phyloP scores from a whole-genome alignment of 2,329 filamentous ascomycete species.

The Grosmannia clavigera region DNA sequence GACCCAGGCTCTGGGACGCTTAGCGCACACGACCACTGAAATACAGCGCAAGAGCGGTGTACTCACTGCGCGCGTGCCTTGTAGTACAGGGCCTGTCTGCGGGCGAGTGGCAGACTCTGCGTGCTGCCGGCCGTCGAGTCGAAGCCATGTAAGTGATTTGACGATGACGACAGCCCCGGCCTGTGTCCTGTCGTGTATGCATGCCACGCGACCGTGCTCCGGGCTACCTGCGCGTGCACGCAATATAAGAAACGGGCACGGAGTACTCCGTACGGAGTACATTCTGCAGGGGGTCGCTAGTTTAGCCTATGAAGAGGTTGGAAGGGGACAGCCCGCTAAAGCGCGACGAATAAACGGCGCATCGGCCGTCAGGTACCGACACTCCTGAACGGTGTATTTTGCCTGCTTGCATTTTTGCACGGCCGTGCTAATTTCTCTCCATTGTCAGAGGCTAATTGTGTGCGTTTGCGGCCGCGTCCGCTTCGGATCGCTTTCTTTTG shows the following conservation, averaged over 20 bases:
- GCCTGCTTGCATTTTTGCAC: not conserved
- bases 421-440: not conserved
- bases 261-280: not conserved
- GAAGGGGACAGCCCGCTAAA: not conserved
- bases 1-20: too few relatives aligned
- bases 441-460: not conserved
- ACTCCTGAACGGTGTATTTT: not conserved
- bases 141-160: not conserved
- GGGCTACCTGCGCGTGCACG: not conserved
- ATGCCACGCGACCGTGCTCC: not conserved
- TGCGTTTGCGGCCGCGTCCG: too few relatives aligned
- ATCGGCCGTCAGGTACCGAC: not conserved
- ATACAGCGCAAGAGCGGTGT: too few relatives aligned
- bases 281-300: not conserved
- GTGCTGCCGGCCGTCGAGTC: too few relatives aligned
- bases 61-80: too few relatives aligned
- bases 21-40: too few relatives aligned
- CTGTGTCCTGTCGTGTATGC: not conserved
- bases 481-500: not conserved
- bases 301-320: not conserved
- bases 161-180: not conserved
- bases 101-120: too few relatives aligned
- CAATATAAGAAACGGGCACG: not conserved
- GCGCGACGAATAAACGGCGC: not conserved
- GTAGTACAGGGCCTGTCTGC: too few relatives aligned